Percentiles rank a stretch among this genome's conserved stretches.
Evolutionary conservation across 1,139 yeast genomes (phyloP).

Genomic region (Geotrichum candidum): DNA sequence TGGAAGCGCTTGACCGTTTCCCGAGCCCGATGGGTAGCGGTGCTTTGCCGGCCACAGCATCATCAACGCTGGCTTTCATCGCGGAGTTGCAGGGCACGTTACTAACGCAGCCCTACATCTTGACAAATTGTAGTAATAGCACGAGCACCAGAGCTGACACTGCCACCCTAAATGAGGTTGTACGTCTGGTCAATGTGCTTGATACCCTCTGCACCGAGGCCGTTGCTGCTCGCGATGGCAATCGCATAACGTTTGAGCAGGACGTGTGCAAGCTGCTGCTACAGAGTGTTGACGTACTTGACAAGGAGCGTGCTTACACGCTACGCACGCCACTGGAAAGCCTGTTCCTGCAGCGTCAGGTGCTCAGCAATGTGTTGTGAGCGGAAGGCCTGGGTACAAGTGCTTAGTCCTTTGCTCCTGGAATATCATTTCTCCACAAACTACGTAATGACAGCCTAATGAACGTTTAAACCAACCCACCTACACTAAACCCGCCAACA

Average conservation of each 20-base stretch:
- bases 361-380: background rate
- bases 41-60: background rate
- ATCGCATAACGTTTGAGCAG: slow-evolving; percentile 21
- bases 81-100: background rate
- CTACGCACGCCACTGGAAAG: slow-evolving; percentile 23
- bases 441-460: background rate
- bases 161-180: background rate
- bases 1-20: background rate
- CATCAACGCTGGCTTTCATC: background rate
- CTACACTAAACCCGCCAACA: background rate
- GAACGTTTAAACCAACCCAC: background rate
- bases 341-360: background rate
- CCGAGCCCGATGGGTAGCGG: background rate
- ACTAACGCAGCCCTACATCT: background rate
- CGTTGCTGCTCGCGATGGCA: background rate
- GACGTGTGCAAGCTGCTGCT: slow-evolving; percentile 25
- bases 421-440: background rate
- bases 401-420: background rate
- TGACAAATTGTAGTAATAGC: too few relatives aligned
- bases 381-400: background rate
- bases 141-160: background rate
- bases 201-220: background rate
- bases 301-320: slow-evolving; percentile 24
- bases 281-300: slow-evolving; percentile 25
- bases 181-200: background rate